Conservation (phyloP, 2,329 filamentous ascomycete species). For the Diplodia sapinea region DNA sequence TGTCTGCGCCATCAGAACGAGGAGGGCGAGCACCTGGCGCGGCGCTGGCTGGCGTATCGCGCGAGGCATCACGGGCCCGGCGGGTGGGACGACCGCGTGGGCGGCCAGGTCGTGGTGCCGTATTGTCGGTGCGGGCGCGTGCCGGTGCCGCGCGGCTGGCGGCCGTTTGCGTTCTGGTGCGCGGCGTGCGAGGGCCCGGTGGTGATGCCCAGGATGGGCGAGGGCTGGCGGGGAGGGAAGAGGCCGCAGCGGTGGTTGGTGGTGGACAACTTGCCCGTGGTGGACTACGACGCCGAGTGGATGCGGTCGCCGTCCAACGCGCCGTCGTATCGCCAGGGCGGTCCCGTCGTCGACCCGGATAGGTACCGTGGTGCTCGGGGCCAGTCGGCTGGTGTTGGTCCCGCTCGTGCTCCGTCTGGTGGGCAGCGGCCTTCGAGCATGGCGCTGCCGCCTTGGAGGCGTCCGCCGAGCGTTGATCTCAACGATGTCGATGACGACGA, state of each 20-base stretch:
- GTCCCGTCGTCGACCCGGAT: not conserved
- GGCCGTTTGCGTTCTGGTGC: slow-evolving; percentile 19
- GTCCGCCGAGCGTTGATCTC: too few relatives aligned
- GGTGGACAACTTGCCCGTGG: not conserved
- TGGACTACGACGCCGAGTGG: not conserved
- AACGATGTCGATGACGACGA: too few relatives aligned
- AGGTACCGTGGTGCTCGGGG: not conserved
- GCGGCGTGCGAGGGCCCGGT: not conserved
- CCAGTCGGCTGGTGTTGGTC: not conserved
- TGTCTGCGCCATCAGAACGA: slow-evolving; percentile 3
- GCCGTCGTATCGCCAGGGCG: not conserved
- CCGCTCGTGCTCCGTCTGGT: not conserved
- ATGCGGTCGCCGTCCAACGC: not conserved
- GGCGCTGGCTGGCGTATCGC: not conserved
- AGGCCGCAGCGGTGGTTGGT: slow-evolving; percentile 1
- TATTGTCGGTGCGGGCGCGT: not conserved
- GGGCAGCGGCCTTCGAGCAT: not conserved
- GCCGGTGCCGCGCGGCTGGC: not conserved
- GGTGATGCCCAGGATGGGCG: not conserved
- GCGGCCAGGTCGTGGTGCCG: not conserved
- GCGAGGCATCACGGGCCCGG: not conserved
- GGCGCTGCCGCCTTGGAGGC: too few relatives aligned
- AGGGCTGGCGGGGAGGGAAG: not conserved
- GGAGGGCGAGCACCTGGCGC: not conserved
- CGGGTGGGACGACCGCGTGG: not conserved